Conservation (phyloP, 2,329 filamentous ascomycete genomes). For the Cytospora mali region DNA sequence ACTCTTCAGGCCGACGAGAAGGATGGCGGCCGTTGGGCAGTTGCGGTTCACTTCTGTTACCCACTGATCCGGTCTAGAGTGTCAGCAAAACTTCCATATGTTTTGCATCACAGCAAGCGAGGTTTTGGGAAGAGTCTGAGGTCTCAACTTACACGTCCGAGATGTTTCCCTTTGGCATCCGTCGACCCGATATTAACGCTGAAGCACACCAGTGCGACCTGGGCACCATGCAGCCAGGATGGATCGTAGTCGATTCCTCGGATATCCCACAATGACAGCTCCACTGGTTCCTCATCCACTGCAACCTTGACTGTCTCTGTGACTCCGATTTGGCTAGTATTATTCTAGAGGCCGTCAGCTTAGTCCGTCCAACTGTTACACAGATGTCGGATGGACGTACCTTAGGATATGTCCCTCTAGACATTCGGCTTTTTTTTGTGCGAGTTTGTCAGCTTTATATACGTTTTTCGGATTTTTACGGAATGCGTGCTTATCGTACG, state of each 20-base stretch:
- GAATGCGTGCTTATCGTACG: not conserved
- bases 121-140: no score
- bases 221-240: constrained; percentile 22
- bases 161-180: constrained; percentile 27
- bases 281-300: constrained; percentile 26
- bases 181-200: constrained; percentile 28
- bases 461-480: not conserved
- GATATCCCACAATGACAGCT: constrained; percentile 26
- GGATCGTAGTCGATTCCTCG: constrained; percentile 29
- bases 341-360: not conserved
- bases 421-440: constrained; percentile 17
- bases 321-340: constrained; percentile 10
- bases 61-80: constrained; percentile 15
- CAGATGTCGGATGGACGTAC: not conserved
- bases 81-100: not conserved
- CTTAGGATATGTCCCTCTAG: constrained; percentile 20
- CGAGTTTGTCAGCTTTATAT: not conserved
- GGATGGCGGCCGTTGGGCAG: constrained; percentile 27
- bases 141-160: constrained; percentile 19
- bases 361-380: no score
- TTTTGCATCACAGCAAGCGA: no score
- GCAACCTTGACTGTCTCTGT: constrained; percentile 21
- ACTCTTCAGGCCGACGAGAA: constrained; percentile 28
- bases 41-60: constrained; percentile 27
- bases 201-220: constrained; percentile 27